A percentile compares a stretch with the other conserved stretches of the same genome.
These are phyloP conservation scores for Penicillium cosmopolitanum DNA, from an alignment of 495 filamentous ascomycete species.

Conservation along the genomic window DNA sequence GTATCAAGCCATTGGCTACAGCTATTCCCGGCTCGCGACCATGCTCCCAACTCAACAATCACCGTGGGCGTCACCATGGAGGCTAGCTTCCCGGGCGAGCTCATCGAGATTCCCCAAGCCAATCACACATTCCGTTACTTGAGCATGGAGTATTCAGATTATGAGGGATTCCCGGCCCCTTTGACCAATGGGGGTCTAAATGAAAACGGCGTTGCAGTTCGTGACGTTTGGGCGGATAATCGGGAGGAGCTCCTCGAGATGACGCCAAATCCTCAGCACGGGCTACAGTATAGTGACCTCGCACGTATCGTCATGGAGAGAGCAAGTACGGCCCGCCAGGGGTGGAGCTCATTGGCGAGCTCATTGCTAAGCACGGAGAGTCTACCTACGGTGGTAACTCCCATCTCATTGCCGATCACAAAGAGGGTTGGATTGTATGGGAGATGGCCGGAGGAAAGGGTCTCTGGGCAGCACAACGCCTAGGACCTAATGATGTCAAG, in stretches of 20 bases:
- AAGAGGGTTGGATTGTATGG: not conserved
- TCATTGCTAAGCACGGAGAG: not conserved
- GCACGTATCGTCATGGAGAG: slow-evolving; percentile 1
- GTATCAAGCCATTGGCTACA: slow-evolving; percentile 3
- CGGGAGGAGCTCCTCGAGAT: not conserved
- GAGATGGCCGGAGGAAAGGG: slow-evolving; percentile 2
- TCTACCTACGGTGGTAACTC: slow-evolving; percentile 1
- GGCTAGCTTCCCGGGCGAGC: not conserved
- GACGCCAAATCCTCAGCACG: slow-evolving; percentile 1
- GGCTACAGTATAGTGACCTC: slow-evolving; percentile 1
- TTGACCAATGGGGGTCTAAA: not conserved
- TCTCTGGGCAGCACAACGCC: not conserved
- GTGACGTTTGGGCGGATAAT: not conserved
- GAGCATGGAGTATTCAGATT: slow-evolving; percentile 1
- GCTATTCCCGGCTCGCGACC: not conserved
- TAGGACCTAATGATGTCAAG: not conserved
- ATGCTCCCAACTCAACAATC: not conserved
- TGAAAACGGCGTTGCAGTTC: not conserved
- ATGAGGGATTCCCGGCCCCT: not conserved
- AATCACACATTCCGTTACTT: not conserved
- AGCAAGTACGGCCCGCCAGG: not conserved
- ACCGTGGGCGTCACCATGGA: not conserved
- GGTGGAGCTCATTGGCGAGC: not conserved
- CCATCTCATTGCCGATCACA: not conserved
- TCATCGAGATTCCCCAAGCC: not conserved